Evolutionary conservation across 2,329 filamentous ascomycete genomes (phyloP).

Genomic region (Cercospora zeina): DNA sequence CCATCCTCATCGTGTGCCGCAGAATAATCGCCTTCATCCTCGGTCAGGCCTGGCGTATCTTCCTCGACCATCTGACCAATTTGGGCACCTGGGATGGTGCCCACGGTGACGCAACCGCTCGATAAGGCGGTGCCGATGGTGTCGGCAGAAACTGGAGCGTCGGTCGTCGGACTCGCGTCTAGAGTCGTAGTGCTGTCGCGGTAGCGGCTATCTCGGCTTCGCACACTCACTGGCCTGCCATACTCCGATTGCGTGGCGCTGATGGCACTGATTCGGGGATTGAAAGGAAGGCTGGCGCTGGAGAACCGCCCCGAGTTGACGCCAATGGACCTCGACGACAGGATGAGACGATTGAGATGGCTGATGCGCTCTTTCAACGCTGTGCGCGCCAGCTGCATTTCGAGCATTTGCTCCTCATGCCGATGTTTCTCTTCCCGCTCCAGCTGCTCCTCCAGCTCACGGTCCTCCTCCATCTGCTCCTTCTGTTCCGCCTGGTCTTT

Average conservation of each 20-base stretch:
- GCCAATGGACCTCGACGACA: slow-evolving; percentile 92
- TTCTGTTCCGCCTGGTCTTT: slow-evolving; percentile 52
- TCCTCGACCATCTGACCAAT: slow-evolving; percentile 37
- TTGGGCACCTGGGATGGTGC: slow-evolving; percentile 35
- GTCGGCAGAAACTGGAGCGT: slow-evolving; percentile 31
- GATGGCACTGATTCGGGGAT: slow-evolving; percentile 40
- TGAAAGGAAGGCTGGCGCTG: slow-evolving; percentile 46
- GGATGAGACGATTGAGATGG: slow-evolving; percentile 89
- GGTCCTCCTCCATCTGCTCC: slow-evolving; percentile 65
- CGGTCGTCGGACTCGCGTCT: slow-evolving; percentile 32
- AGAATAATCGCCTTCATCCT: slow-evolving; percentile 54
- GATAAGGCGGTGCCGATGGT: slow-evolving; percentile 34
- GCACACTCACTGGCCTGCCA: slow-evolving; percentile 37
- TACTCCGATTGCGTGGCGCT: slow-evolving; percentile 42
- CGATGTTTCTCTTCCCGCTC: slow-evolving; percentile 70
- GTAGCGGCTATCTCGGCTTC: slow-evolving; percentile 34
- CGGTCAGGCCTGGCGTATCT: slow-evolving; percentile 41
- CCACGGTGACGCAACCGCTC: slow-evolving; percentile 37
- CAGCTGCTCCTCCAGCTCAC: slow-evolving; percentile 63
- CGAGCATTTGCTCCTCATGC: slow-evolving; percentile 95
- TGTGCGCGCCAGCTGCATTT: slow-evolving; percentile 95
- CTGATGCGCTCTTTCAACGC: slow-evolving; percentile 96
- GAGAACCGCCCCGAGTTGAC: slow-evolving; percentile 77
- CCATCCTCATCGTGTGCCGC: slow-evolving; percentile 71
- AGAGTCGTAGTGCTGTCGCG: slow-evolving; percentile 42